Percentiles rank a stretch among this genome's conserved stretches.
These are phyloP conservation scores for Cymbopogon flexuosus DNA, from an alignment of 202 grass and related monocot species.

Conservation along the genomic window DNA sequence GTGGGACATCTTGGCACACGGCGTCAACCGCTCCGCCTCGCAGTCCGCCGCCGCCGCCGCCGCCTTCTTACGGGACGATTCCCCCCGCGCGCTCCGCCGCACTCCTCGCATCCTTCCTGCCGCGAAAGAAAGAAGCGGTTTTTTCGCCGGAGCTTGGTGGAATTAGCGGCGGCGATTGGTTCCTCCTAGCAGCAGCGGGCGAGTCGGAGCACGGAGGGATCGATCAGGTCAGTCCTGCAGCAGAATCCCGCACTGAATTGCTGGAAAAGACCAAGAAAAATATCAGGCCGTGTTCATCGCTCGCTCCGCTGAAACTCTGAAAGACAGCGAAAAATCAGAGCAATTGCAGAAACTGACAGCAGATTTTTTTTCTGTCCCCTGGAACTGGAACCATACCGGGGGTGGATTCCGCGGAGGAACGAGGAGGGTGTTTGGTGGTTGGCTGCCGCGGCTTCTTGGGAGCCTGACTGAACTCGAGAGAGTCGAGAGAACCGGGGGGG, in stretches of 20 bases:
- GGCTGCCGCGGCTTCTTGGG: neutral
- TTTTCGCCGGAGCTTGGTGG: neutral
- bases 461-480: neutral
- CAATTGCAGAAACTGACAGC: neutral
- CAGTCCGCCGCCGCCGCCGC: neutral
- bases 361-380: neutral
- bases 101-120: constrained; percentile 29
- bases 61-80: neutral
- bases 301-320: neutral
- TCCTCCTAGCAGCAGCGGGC: neutral
- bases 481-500: no score
- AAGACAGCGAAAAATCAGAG: no score
- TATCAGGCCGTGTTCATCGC: neutral
- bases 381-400: neutral
- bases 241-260: neutral
- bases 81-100: neutral
- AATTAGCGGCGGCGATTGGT: neutral
- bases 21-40: constrained; percentile 43
- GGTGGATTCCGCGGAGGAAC: neutral
- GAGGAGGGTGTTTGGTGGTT: neutral
- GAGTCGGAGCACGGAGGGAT: neutral
- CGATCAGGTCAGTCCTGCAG: neutral
- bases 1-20: constrained; percentile 50
- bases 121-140: neutral
- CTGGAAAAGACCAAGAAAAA: neutral